Conservation (phyloP, 495 filamentous ascomycete genomes). For the Thozetella sp. region DNA sequence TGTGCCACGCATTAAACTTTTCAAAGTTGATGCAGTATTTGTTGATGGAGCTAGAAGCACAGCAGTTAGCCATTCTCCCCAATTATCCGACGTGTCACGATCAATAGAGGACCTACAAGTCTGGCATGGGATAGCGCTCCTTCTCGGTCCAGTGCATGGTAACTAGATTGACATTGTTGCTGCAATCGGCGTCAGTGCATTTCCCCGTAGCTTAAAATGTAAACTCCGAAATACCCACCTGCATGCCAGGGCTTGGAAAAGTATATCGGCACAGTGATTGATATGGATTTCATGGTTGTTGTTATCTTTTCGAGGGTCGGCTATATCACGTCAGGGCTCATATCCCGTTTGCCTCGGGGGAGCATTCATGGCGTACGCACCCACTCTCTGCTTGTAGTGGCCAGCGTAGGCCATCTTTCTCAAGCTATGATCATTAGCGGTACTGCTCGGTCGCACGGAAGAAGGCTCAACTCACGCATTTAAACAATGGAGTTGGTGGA, state of each 20-base stretch:
- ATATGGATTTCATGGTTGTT: constrained; percentile 14
- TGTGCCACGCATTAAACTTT: constrained; percentile 15
- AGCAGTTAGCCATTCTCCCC: not conserved
- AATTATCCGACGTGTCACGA: no score
- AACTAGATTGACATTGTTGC: constrained; percentile 13
- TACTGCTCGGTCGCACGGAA: constrained; percentile 14
- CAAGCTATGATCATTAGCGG: not conserved
- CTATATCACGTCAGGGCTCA: no score
- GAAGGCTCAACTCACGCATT: constrained; percentile 7
- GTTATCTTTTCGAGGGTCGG: constrained; percentile 9
- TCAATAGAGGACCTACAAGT: constrained; percentile 6
- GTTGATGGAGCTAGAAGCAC: constrained; percentile 15
- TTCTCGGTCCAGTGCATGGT: constrained; percentile 17
- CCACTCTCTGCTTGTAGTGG: not conserved
- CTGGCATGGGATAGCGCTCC: constrained; percentile 9
- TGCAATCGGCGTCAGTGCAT: not conserved
- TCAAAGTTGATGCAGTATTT: constrained; percentile 18
- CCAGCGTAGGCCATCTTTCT: not conserved
- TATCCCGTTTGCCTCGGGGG: constrained; percentile 5
- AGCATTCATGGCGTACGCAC: not conserved
- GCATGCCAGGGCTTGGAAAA: constrained; percentile 16
- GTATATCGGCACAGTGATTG: constrained; percentile 17
- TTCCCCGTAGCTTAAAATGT: not conserved
- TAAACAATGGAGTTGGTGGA: constrained; percentile 31
- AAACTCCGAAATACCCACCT: not conserved